Base-by-base conservation (phyloP, 306 rosid species). In the Cucurbita moschata region DNA sequence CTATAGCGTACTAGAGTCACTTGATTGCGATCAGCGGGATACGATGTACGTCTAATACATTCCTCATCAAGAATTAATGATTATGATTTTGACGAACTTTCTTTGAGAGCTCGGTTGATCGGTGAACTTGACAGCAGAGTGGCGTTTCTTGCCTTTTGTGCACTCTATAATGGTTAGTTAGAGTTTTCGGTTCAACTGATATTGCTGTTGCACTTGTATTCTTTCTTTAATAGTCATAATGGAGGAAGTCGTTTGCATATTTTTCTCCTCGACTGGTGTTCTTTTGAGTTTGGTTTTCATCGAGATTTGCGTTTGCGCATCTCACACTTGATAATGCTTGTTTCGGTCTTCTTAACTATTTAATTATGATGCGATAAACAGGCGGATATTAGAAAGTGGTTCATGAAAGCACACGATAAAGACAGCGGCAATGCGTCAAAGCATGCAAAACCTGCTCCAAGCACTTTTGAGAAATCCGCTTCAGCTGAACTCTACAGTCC, bases 371-470 rank as follows among this genome's bases (percentile, higher is more conserved):
- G 15, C 76, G 79, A 23, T 56, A 47, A 57, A 71, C 86, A 82
- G 81, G 74, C 72, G 30, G 98, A 94, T 81, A 91, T 91, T 64
- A 77, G 99, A 72, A 94, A 91, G 79, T 91, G 99, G 99, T 94
- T 94, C 84, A 89, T 91, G 96, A 94, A 91, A 84, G 80, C 97
- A 2, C 97, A 91, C 63, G 90, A 82, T 49, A 91, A 88, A 79
- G 80, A 74, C 15, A 87, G 77, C 75, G 89, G 74, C 69, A 64
- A 58, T 73, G 81, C 57, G 38, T 68, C 88, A 47, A 88, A 89
- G 75, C 73, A 81, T 66, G 77, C 88, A 44, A 82, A 78, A 51
- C 73, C 87, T 1, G 64, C 71, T 12, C 35, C 75, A 16, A 47
- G 67, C 57, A 51, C 15, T 71, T 60, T 62, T 43, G 59, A 69